Conservation (phyloP, 78 protist genomes). For the Dictyostelium citrinum region DNA sequence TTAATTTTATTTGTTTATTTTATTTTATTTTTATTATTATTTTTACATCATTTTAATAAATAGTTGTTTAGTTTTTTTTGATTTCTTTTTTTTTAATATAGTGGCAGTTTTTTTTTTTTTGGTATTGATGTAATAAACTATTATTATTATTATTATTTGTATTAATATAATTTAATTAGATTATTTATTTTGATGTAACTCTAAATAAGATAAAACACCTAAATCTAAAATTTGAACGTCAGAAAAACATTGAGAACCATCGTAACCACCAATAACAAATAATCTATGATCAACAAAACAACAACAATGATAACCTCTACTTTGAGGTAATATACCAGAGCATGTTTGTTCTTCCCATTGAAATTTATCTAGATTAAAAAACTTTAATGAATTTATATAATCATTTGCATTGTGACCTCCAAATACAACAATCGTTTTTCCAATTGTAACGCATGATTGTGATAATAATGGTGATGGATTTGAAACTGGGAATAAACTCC, state of each 20-base stretch:
- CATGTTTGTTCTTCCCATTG: constrained; percentile 28
- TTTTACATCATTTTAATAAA: not conserved
- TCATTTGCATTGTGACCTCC: constrained; percentile 71
- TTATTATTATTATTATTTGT: too few relatives aligned
- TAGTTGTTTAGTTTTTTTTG: not conserved
- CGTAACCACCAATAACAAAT: constrained; percentile 79
- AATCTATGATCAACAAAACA: constrained; percentile 72
- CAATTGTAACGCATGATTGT: constrained; percentile 28
- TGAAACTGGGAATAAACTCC: constrained; percentile 36
- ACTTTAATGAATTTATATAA: constrained; percentile 19
- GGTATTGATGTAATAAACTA: not conserved
- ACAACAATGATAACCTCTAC: constrained; percentile 71
- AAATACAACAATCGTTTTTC: constrained; percentile 42
- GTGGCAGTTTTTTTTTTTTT: not conserved
- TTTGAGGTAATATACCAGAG: constrained; percentile 35
- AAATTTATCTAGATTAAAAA: not conserved
- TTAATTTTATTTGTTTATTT: not conserved
- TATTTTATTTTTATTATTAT: not conserved
- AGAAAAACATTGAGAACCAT: constrained; percentile 47
- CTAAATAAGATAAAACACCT: constrained; percentile 37
- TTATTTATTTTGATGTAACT: not conserved
- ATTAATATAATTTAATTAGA: too few relatives aligned
- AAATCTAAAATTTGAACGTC: constrained; percentile 66
- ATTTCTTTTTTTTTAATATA: not conserved
- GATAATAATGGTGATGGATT: constrained; percentile 64